Percentiles rank a stretch among this genome's conserved stretches.
Evolutionary conservation across 2,329 filamentous ascomycete genomes (phyloP).

Genomic region (Corynespora cassiicola): DNA sequence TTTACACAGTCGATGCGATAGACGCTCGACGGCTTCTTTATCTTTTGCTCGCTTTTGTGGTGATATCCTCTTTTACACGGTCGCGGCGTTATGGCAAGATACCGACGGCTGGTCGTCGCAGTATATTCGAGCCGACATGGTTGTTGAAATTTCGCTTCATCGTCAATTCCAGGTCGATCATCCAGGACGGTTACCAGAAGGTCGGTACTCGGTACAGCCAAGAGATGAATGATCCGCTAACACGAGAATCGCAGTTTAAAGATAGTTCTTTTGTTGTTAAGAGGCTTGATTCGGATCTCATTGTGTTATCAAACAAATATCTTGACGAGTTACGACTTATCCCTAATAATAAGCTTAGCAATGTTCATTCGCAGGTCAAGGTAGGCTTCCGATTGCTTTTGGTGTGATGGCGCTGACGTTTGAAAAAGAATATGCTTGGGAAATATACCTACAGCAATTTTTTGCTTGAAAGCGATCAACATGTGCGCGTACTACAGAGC

Average conservation of each 20-base stretch:
- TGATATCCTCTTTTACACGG: background rate
- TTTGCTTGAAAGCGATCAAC: slow-evolving; percentile 4
- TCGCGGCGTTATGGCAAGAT: background rate
- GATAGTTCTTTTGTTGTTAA: slow-evolving; percentile 5
- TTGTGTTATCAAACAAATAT: slow-evolving; percentile 10
- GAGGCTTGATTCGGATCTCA: slow-evolving; percentile 7
- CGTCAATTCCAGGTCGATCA: background rate
- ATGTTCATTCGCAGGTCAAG: slow-evolving; percentile 6
- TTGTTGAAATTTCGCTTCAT: slow-evolving; percentile 2
- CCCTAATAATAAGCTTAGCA: slow-evolving; percentile 8
- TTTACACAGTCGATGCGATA: background rate
- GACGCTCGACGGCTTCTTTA: background rate
- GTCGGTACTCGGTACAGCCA: slow-evolving; percentile 2
- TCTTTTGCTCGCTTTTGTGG: background rate
- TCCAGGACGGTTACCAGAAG: slow-evolving; percentile 4
- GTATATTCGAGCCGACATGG: slow-evolving; percentile 7
- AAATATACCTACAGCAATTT: slow-evolving; percentile 4
- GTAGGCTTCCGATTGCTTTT: background rate
- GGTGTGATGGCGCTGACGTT: background rate
- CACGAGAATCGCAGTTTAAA: slow-evolving; percentile 6
- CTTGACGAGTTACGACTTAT: slow-evolving; percentile 10
- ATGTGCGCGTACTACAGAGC: slow-evolving; percentile 6
- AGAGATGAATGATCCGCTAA: no score
- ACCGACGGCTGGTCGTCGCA: slow-evolving; percentile 1
- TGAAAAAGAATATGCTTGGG: slow-evolving; percentile 4